These are phyloP conservation scores for Phialemoniopsis sp. DNA, from an alignment of 2,329 filamentous ascomycete genomes.

Conservation along the genomic window DNA sequence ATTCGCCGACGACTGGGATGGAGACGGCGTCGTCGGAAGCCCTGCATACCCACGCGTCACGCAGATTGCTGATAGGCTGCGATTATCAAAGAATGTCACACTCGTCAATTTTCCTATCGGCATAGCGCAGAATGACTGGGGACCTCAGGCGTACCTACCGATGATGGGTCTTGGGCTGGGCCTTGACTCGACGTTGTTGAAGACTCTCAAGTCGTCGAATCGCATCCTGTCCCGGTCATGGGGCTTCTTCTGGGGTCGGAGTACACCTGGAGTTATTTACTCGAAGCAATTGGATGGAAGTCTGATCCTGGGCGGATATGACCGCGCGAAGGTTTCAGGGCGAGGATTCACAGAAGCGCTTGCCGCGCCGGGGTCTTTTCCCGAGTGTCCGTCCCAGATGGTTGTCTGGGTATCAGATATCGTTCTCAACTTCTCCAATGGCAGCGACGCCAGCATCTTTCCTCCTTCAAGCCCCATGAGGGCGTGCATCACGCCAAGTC, in stretches of 20 bases:
- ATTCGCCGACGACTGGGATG: not conserved
- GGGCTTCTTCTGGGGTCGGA: conserved; percentile 24
- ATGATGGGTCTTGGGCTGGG: conserved; percentile 19
- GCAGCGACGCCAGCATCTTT: conserved; percentile 22
- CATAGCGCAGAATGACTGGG: conserved; percentile 14
- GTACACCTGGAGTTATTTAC: not conserved
- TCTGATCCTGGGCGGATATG: conserved; percentile 23
- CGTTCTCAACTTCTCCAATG: conserved; percentile 24
- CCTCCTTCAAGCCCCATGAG: conserved; percentile 4
- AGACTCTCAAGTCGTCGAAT: conserved; percentile 13
- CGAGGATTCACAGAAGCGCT: conserved; percentile 14
- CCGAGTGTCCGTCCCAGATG: conserved; percentile 19
- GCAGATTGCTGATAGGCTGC: conserved; percentile 4
- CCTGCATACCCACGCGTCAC: not conserved
- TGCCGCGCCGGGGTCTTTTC: not conserved
- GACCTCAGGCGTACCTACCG: conserved; percentile 14
- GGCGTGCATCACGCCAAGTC: conserved; percentile 14
- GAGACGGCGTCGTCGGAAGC: not conserved
- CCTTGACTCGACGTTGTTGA: conserved; percentile 22
- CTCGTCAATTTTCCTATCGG: conserved; percentile 13
- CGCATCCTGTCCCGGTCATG: conserved; percentile 21
- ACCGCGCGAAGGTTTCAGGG: conserved; percentile 16
- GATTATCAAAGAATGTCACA: conserved; percentile 9
- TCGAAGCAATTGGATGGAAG: conserved; percentile 15
- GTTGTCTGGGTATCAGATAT: conserved; percentile 21